Evolutionary conservation across 441 rosid genomes (phyloP), one percentile per base, ranked within the genome.

Genomic region (Erodium texanum): DNA sequence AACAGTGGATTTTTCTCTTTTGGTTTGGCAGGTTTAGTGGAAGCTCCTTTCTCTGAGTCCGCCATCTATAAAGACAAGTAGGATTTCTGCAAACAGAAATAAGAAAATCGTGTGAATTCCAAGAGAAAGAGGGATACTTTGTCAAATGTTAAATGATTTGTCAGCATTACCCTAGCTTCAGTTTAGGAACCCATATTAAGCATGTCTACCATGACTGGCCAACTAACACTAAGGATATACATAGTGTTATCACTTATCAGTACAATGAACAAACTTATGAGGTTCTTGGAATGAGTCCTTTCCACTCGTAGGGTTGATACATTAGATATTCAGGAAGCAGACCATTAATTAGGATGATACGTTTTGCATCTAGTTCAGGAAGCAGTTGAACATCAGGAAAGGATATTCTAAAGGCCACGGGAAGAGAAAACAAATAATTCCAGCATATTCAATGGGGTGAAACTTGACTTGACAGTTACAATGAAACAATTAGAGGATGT

Each of bases 1-100:
- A 82, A 75, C 73, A 79, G 66, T 24, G 75, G 80, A 61, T 77
- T 81, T 76, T 85, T 87, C 74, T 80, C 83, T 79, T 85, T 80
- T 66, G 84, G 52, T 63, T 71, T 78, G 32, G 32, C 73, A 73
- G 85, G 67, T 14, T 14, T 10, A 41, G 70, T 66, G 38, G 80
- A 74, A 74, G 76, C 70, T 84, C 66, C 80, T 71, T 80, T 85
- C 73, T 76, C 65, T 71, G 81, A 61, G 45, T 88, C 83, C 68
- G 82, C 79, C 98, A 93, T 89, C 81, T 74, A 69, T 50, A 75
- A 34, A 52, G 20, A 19, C 19, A 66, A 34, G 3, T 66, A 38
- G 62, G 61, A 62, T 1, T 38, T 67, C 81, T 77, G 75, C 70
- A 75, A 64, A 63, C 68, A 61, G 36, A 43, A 41, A 70, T 64